phyloP scores from a whole-genome alignment of 2,329 filamentous ascomycete species.

The Paraphaeosphaeria minitans region DNA sequence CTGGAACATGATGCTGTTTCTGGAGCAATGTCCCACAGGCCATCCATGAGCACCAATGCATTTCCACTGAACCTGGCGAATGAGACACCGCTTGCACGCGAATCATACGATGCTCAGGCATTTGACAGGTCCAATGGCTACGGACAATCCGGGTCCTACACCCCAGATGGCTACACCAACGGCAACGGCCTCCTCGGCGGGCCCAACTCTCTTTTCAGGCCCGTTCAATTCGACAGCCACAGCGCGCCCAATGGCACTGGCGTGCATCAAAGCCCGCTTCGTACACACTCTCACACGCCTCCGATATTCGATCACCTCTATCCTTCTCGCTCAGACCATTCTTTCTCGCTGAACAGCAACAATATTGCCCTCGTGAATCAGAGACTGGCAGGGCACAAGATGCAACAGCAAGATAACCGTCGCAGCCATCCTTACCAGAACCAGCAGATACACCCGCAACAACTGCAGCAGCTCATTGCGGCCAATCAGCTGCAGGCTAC shows the following conservation, averaged over 20 bases:
- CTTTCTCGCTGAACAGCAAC: constrained; percentile 48
- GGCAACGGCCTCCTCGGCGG: constrained; percentile 29
- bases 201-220: constrained; percentile 48
- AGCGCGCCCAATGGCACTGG: constrained; percentile 51
- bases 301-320: constrained; percentile 51
- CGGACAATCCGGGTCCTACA: constrained; percentile 36
- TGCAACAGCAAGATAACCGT: constrained; percentile 48
- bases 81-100: constrained; percentile 29
- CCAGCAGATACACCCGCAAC: constrained; percentile 41
- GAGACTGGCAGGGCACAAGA: constrained; percentile 56
- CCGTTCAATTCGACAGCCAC: constrained; percentile 35
- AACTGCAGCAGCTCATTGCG: constrained; percentile 44
- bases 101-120: constrained; percentile 33
- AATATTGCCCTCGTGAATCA: constrained; percentile 55
- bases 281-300: constrained; percentile 53
- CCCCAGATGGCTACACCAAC: constrained; percentile 43
- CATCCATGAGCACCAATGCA: constrained; percentile 39
- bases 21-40: constrained; percentile 37
- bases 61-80: constrained; percentile 30
- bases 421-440: constrained; percentile 40
- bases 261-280: constrained; percentile 55
- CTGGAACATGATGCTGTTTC: constrained; percentile 44
- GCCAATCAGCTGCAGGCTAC: constrained; percentile 42
- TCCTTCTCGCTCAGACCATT: constrained; percentile 50
- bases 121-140: constrained; percentile 24